phyloP scores from a whole-genome alignment of 2,329 filamentous ascomycete species.

The Grosmannia serpens region DNA sequence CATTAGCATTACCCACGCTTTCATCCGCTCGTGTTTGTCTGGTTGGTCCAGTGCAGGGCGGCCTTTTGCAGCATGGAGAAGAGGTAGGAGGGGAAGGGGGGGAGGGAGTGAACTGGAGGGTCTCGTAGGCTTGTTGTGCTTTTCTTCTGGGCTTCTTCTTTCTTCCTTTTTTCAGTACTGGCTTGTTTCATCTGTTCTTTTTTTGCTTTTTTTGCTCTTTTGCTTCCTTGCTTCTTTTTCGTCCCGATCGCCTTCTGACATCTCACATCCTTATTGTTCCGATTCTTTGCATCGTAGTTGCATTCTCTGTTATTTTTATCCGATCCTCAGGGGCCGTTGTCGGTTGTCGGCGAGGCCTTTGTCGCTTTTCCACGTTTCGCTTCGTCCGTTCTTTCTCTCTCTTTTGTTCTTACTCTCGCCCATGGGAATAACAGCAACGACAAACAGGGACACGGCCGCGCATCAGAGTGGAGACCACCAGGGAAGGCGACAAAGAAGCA shows the following conservation, averaged over 20 bases:
- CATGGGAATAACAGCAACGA: not conserved
- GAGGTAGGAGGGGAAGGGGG: too few species aligned
- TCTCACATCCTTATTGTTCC: not conserved
- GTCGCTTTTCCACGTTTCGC: not conserved
- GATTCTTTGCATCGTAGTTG: not conserved
- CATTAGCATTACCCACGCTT: not conserved
- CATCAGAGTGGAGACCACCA: not conserved
- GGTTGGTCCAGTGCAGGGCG: not conserved
- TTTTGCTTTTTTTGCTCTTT: not conserved
- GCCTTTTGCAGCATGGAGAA: too few species aligned
- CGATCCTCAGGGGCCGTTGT: not conserved
- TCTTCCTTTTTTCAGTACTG: too few species aligned
- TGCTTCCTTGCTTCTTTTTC: not conserved
- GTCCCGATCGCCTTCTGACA: not conserved
- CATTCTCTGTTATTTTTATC: not conserved
- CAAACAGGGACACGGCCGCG: not conserved
- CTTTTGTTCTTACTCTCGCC: not conserved
- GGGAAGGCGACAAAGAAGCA: not conserved
- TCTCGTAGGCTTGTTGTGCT: too few species aligned
- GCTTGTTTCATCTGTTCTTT: not conserved
- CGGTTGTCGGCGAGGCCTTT: not conserved
- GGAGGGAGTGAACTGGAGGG: too few species aligned
- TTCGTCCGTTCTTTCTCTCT: not conserved
- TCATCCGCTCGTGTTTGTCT: not conserved
- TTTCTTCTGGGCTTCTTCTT: too few species aligned